These are phyloP conservation scores for Entoloma clypeatum DNA, from an alignment of 1,284 basidiomycete species.

Conservation along the genomic window DNA sequence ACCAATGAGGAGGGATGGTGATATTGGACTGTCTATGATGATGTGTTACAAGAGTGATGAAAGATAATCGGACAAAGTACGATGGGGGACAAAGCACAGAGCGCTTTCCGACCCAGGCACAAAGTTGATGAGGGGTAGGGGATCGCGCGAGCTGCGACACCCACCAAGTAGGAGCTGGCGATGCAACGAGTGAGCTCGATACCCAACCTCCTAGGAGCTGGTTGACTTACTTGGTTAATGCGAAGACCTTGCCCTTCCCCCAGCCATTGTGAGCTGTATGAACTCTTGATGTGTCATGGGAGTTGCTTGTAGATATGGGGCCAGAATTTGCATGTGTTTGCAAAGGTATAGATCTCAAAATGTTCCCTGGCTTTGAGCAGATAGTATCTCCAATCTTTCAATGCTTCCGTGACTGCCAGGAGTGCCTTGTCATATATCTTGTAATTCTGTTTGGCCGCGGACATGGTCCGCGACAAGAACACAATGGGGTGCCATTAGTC, in stretches of 20 bases:
- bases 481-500: too few relatives aligned
- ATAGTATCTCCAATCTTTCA: too few relatives aligned
- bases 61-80: too few relatives aligned
- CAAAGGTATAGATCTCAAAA: slow-evolving; percentile 3
- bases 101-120: neutral
- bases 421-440: too few relatives aligned
- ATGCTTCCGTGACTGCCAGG: too few relatives aligned
- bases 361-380: too few relatives aligned
- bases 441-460: too few relatives aligned
- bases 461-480: too few relatives aligned
- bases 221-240: neutral
- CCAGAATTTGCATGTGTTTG: slow-evolving; percentile 7
- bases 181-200: slow-evolving; percentile 1
- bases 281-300: neutral
- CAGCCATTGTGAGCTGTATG: neutral
- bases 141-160: slow-evolving; percentile 1
- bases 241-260: neutral
- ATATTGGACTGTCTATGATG: too few relatives aligned
- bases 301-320: slow-evolving; percentile 2
- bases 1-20: too few relatives aligned
- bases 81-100: slow-evolving; percentile 1
- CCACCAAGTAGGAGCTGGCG: neutral
- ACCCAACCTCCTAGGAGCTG: neutral
- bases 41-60: too few relatives aligned
- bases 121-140: neutral